Conservation (phyloP, 176 grass and related monocot species). For the Avena sativa region DNA sequence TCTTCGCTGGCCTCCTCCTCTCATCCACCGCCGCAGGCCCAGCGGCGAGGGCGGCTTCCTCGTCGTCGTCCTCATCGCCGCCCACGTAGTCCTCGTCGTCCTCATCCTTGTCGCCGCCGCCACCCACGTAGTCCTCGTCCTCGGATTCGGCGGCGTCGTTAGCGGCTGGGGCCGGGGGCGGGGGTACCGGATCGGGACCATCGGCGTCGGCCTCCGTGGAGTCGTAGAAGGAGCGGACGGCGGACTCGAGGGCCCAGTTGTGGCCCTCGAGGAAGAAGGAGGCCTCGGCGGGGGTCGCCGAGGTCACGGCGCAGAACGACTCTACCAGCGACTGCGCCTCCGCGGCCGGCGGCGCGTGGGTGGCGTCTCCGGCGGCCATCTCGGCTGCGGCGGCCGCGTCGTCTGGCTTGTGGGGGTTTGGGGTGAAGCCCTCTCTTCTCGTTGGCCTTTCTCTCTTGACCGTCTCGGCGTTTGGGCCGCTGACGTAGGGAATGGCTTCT, state of each 20-base stretch:
- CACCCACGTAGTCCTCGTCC: slow-evolving; percentile 46
- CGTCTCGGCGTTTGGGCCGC: no score
- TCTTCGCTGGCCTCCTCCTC: slow-evolving; percentile 50
- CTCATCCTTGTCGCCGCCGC: slow-evolving; percentile 32
- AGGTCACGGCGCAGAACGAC: slow-evolving; percentile 73
- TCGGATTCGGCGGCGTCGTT: neutral
- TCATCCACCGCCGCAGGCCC: slow-evolving; percentile 31
- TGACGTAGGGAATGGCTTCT: neutral
- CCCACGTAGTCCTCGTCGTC: slow-evolving; percentile 50
- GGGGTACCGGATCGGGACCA: slow-evolving; percentile 41
- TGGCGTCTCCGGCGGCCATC: slow-evolving; percentile 6
- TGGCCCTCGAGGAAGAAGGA: slow-evolving; percentile 86
- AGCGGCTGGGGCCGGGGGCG: slow-evolving; percentile 1
- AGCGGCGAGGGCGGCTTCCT: slow-evolving; percentile 49
- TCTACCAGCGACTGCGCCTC: slow-evolving; percentile 57
- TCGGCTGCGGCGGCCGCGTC: neutral
- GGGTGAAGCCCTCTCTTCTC: neutral
- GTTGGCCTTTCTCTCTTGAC: no score
- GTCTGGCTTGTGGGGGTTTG: slow-evolving; percentile 13
- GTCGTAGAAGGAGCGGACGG: slow-evolving; percentile 80
- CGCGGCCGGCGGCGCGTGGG: slow-evolving; percentile 41
- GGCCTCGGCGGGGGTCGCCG: slow-evolving; percentile 69
- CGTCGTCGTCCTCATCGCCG: slow-evolving; percentile 32
- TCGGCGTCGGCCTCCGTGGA: slow-evolving; percentile 33
- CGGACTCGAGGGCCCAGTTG: slow-evolving; percentile 77